These are phyloP conservation scores for Peniophora sp. DNA, from an alignment of 1,284 basidiomycete genomes.

Conservation along the genomic window DNA sequence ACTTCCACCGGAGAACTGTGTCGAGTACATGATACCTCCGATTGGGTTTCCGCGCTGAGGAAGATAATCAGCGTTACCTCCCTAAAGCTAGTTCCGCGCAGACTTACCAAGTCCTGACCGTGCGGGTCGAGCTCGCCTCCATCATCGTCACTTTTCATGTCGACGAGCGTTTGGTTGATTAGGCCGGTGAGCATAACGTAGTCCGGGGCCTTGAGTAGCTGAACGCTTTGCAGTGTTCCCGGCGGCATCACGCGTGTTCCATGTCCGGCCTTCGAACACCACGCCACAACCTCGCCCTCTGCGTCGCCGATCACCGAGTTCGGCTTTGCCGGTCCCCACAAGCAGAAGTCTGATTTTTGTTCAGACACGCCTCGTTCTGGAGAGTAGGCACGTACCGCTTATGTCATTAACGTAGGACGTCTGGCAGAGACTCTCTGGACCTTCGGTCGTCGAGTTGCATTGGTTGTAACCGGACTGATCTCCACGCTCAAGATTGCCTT, in stretches of 20 bases:
- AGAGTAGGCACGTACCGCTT: constrained; percentile 30
- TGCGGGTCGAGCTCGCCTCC: constrained; percentile 66
- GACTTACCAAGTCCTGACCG: constrained; percentile 44
- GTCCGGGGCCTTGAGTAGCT: constrained; percentile 55
- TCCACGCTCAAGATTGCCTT: constrained; percentile 42
- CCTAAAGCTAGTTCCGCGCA: neutral
- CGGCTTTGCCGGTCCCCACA: constrained; percentile 45
- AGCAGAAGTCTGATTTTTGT: constrained; percentile 44
- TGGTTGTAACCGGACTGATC: constrained; percentile 56
- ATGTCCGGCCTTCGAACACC: constrained; percentile 63
- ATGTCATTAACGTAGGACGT: constrained; percentile 48
- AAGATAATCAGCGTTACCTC: neutral
- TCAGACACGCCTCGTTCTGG: constrained; percentile 5
- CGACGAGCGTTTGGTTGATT: constrained; percentile 53
- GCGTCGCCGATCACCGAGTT: constrained; percentile 51
- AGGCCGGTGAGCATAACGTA: constrained; percentile 61
- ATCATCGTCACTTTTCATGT: constrained; percentile 43
- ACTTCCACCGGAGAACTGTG: constrained; percentile 10
- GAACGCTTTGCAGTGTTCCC: constrained; percentile 55
- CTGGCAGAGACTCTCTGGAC: constrained; percentile 54
- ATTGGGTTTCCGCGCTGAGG: constrained; percentile 16
- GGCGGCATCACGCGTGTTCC: constrained; percentile 60
- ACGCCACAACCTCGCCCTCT: constrained; percentile 66
- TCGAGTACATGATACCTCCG: constrained; percentile 24
- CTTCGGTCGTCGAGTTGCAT: constrained; percentile 65